Evolutionary conservation across 345 rosid species (phyloP), one percentile per base, ranked within the genome.

Genomic region (Syzygium aromaticum): DNA sequence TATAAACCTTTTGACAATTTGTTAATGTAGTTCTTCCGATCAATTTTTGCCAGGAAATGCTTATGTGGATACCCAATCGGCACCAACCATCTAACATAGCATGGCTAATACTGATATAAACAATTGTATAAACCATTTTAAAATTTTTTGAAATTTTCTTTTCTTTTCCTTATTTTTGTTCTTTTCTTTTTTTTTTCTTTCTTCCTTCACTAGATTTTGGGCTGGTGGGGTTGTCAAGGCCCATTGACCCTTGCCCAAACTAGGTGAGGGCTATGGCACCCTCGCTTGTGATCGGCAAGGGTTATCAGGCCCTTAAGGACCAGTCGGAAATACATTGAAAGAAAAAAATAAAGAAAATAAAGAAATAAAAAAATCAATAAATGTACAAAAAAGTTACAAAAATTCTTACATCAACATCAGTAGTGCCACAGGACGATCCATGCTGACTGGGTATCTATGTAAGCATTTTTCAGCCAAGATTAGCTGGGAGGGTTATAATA

Each of bases 381-480:
- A n/a, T 57, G 5, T 25, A 57, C 25, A 57, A 56, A 25, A 25
- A 11, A 27, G 1, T 43, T 61, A 61, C 16, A 61, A n/a, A 61
- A 61, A 12, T 61, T 27, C 30, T 17, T 19, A 30, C 10, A 3
- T 30, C 11, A 16, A 5, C 22, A 1, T 10, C 2, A 3, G 11
- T 3, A 19, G 1, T 30, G 11, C 16, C 43, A 67, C 8, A 30
- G 1, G 12, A 67, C 2, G 1, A 4, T 11, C 6, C 0, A 5
- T 2, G 43, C 6, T 0, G 3, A 16, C 11, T 16, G 4, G 6
- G 10, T 30, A 8, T 3, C 43, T 22, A 64, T 11, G 4, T 30
- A 30, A 64, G 38, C 46, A 30, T 30, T 64, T 64, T 64, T 19
- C 5, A 0, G 8, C 17, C 4, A 64, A 16, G 33, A 67, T 67